Percentiles rank a stretch among this genome's conserved stretches.
phyloP scores from a whole-genome alignment of 2,329 filamentous ascomycete genomes.

The Diaporthe velutina region DNA sequence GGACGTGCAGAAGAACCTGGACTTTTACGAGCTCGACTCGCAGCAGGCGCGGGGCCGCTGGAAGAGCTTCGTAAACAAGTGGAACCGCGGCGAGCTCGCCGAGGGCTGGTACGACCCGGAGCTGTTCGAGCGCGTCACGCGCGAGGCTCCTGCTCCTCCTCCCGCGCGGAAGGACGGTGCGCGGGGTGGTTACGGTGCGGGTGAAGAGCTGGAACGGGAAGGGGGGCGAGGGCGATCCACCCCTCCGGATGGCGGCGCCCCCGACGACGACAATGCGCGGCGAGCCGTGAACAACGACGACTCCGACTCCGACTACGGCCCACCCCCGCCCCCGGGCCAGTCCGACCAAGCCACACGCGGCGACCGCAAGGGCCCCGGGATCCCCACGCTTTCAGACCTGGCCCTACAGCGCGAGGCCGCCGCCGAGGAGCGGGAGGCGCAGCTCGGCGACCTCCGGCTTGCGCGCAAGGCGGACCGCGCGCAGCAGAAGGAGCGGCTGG shows the following conservation, averaged over 20 bases:
- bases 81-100: constrained; percentile 90
- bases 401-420: constrained; percentile 67
- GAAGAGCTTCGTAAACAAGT: constrained; percentile 93
- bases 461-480: constrained; percentile 75
- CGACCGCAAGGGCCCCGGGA: constrained; percentile 64
- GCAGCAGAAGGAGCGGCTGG: constrained; percentile 77
- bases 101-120: constrained; percentile 94
- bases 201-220: constrained; percentile 30
- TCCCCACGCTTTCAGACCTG: constrained; percentile 82
- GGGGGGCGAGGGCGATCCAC: background rate
- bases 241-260: constrained; percentile 33
- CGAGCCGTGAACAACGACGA: constrained; percentile 53
- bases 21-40: constrained; percentile 77
- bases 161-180: background rate
- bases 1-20: constrained; percentile 85
- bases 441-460: constrained; percentile 66
- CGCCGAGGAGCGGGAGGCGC: constrained; percentile 61
- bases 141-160: constrained; percentile 7
- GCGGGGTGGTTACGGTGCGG: constrained; percentile 50
- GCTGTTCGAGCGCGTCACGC: constrained; percentile 61
- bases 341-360: constrained; percentile 53
- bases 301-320: constrained; percentile 73
- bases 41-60: constrained; percentile 86
- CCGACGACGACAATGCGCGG: background rate
- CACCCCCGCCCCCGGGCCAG: constrained; percentile 60